These are phyloP conservation scores for Bipolaris cookei DNA, from an alignment of 2,329 filamentous ascomycete genomes.

Conservation along the genomic window DNA sequence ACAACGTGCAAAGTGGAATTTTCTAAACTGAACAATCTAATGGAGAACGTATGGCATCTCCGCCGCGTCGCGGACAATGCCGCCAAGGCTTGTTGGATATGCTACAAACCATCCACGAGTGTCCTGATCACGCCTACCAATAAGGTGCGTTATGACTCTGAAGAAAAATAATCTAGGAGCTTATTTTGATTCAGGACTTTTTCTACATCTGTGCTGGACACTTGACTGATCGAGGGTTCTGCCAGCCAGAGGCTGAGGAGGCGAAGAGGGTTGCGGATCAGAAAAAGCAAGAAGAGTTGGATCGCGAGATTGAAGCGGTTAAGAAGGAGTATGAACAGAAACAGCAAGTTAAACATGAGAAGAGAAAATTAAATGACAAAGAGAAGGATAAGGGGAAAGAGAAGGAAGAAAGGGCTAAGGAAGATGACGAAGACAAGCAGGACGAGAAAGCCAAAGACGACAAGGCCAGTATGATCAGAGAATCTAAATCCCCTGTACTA, in stretches of 20 bases:
- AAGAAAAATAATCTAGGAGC: not conserved
- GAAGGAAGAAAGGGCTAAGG: slow-evolving; percentile 61
- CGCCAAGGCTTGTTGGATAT: slow-evolving; percentile 85
- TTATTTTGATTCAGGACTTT: slow-evolving; percentile 66
- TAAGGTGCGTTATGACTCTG: slow-evolving; percentile 64
- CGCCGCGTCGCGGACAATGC: slow-evolving; percentile 85
- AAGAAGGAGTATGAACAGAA: slow-evolving; percentile 59
- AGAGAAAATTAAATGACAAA: slow-evolving; percentile 54
- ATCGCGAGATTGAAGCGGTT: slow-evolving; percentile 56
- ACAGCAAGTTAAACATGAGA: slow-evolving; percentile 65
- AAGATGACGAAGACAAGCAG: slow-evolving; percentile 67
- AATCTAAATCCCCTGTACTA: slow-evolving; percentile 10
- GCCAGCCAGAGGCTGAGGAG: slow-evolving; percentile 73
- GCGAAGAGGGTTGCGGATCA: slow-evolving; percentile 62
- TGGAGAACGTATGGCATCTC: slow-evolving; percentile 82
- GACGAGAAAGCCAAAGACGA: slow-evolving; percentile 69
- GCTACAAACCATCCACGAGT: slow-evolving; percentile 85
- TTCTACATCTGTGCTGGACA: slow-evolving; percentile 90
- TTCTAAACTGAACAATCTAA: slow-evolving; percentile 16
- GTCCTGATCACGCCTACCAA: slow-evolving; percentile 89
- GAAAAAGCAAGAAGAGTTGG: slow-evolving; percentile 60
- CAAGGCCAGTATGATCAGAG: slow-evolving; percentile 54
- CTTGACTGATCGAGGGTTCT: slow-evolving; percentile 82
- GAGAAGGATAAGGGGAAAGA: slow-evolving; percentile 69
- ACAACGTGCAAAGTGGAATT: not conserved